Base-by-base conservation (phyloP, 306 rosid species). In the Cicer pinnatifidum region DNA sequence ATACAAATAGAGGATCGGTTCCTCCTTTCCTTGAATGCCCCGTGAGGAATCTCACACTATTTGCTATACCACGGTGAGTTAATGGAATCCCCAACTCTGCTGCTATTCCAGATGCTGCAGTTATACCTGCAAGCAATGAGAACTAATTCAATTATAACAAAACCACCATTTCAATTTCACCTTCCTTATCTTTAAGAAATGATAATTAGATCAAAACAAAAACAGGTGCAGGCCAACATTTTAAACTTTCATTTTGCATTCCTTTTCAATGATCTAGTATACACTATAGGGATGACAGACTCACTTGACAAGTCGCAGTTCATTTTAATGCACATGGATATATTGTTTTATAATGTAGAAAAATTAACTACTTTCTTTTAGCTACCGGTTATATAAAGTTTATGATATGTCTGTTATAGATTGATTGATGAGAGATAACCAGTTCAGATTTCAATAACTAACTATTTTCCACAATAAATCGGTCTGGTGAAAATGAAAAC, bases 1-100 rank as follows among this genome's bases (percentile, higher is more conserved):
- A 96, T 20, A 91, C 94, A 75, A 88, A 94, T 8, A 94, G 78
- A 68, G 98, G 98, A 84, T 91, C 94, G 1, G 86, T 76, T 79
- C 98, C 96, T 70, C 98, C 98, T 78, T 91, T 89, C 73, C 96
- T 89, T 12, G 96, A 89, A 80, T 94, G 98, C 37, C 98, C 98
- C 0, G 97, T 91, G 69, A 94, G 96, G 72, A 94, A 94, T 70
- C 97, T 84, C 44, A 88, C 96, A 50, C 92, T 94, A 10, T 72
- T 89, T 79, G 98, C 87, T 46, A 94, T 82, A 28, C 96, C 96
- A 3, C 97, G 86, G 66, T 94, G 98, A 56, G 98, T 94, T 72
- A 94, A 81, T 8, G 97, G 98, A 79, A 94, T 87, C 68, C 96
- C 98, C 20, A 94, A 66, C 83, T 88, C 88, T 4, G 97, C 97